A percentile compares a stretch with the other conserved stretches of the same genome.
These are phyloP conservation scores for Colletotrichum sublineola DNA, from an alignment of 2,329 filamentous ascomycete genomes.

Conservation along the genomic window DNA sequence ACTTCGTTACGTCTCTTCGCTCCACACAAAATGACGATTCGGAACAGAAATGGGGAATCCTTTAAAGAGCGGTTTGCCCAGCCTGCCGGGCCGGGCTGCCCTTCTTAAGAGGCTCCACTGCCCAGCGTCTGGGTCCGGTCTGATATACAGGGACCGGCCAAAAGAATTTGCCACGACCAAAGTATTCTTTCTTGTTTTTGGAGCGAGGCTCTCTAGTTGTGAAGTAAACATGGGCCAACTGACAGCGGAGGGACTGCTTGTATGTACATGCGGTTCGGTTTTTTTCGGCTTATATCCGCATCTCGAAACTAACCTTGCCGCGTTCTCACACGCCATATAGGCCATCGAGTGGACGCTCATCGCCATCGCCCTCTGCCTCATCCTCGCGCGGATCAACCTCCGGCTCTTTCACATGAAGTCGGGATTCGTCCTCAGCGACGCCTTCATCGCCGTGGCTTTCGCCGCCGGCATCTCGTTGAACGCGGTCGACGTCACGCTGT, in stretches of 20 bases:
- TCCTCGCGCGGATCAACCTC: background rate
- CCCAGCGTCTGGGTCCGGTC: too few species aligned
- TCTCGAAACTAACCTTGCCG: background rate
- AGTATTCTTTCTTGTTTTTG: too few species aligned
- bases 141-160: background rate
- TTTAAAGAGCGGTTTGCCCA: background rate
- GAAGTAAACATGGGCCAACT: background rate
- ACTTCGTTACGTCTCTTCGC: too few species aligned
- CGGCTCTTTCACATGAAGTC: background rate
- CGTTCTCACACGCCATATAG: background rate
- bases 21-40: background rate
- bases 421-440: background rate
- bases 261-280: background rate
- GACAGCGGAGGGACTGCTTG: background rate
- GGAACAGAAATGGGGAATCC: background rate
- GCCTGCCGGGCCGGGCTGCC: background rate
- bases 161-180: background rate
- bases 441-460: conserved; percentile 4
- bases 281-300: too few species aligned
- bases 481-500: background rate
- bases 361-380: background rate
- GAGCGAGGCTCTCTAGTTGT: background rate
- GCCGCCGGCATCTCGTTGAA: background rate
- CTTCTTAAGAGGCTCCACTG: accelerated
- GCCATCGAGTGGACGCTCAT: conserved; percentile 3